Conservation (phyloP, 1,139 yeast species). For the Wickerhamomyces sp. region DNA sequence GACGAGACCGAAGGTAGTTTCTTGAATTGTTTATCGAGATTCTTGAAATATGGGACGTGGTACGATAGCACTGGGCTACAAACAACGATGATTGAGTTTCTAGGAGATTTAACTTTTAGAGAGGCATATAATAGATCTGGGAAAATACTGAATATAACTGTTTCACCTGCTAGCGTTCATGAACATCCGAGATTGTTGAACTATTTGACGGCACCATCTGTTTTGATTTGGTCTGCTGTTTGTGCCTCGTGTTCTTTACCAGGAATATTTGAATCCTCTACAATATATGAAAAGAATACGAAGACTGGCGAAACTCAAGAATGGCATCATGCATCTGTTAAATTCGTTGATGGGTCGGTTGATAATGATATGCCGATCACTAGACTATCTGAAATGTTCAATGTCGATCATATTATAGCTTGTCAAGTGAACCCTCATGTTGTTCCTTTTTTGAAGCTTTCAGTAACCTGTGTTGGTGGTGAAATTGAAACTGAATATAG, state of each 20-base stretch:
- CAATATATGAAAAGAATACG: slow-evolving; percentile 79
- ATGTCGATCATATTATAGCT: slow-evolving; percentile 93
- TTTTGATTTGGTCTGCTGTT: slow-evolving; percentile 92
- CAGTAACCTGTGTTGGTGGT: slow-evolving; percentile 67
- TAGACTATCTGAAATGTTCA: slow-evolving; percentile 89
- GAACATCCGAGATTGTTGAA: slow-evolving; percentile 82
- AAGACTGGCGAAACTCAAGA: slow-evolving; percentile 47
- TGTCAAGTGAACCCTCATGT: slow-evolving; percentile 97
- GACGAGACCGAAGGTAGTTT: slow-evolving; percentile 37
- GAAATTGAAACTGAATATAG: slow-evolving; percentile 58
- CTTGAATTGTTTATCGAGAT: slow-evolving; percentile 45
- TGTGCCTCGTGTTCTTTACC: slow-evolving; percentile 97
- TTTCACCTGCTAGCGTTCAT: slow-evolving; percentile 78
- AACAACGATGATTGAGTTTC: slow-evolving; percentile 66
- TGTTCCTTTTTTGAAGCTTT: slow-evolving; percentile 72
- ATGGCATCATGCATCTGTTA: slow-evolving; percentile 82
- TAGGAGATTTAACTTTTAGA: slow-evolving; percentile 92
- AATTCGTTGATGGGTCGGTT: slow-evolving; percentile 93
- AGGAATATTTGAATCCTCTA: slow-evolving; percentile 81
- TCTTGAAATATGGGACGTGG: slow-evolving; percentile 65
- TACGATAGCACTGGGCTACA: slow-evolving; percentile 74
- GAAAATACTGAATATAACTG: slow-evolving; percentile 79
- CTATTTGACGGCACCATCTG: slow-evolving; percentile 93
- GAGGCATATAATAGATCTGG: slow-evolving; percentile 91
- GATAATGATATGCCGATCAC: slow-evolving; percentile 91